phyloP scores from a whole-genome alignment of 1,139 yeast species.

The Suhomyces bribrorum region DNA sequence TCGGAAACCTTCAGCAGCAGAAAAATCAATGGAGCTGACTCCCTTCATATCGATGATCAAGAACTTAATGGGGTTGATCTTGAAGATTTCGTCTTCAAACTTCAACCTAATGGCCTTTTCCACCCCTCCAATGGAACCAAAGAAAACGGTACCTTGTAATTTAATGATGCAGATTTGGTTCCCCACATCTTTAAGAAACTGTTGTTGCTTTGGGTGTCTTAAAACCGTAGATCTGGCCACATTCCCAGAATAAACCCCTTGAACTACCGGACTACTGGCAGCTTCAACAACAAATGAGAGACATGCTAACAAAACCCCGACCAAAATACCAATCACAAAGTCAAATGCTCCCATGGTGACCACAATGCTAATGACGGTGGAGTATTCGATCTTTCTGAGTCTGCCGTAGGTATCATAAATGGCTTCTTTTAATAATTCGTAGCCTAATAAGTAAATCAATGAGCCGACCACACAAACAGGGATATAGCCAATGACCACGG shows the following conservation, averaged over 20 bases:
- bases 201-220: conserved; percentile 88
- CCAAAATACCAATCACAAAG: conserved; percentile 88
- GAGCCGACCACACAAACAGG: conserved; percentile 97
- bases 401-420: conserved; percentile 81
- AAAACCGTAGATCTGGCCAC: conserved; percentile 91
- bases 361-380: conserved; percentile 81
- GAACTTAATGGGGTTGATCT: conserved; percentile 65
- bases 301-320: conserved; percentile 89
- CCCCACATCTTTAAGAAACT: conserved; percentile 82
- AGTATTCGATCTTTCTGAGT: conserved; percentile 73
- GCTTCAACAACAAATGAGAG: conserved; percentile 90
- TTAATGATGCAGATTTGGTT: conserved; percentile 87
- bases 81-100: conserved; percentile 60
- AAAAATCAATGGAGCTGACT: conserved; percentile 82
- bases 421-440: conserved; percentile 86
- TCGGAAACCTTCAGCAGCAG: conserved; percentile 95
- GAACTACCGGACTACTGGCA: conserved; percentile 78
- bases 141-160: conserved; percentile 83
- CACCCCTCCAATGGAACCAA: conserved; percentile 92
- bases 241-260: conserved; percentile 81
- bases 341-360: conserved; percentile 95
- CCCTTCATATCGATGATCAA: conserved; percentile 82
- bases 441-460: conserved; percentile 83
- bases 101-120: conserved; percentile 71
- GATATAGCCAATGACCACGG: conserved; percentile 87